Percentiles rank a stretch among this genome's conserved stretches.
Evolutionary conservation across 1,284 basidiomycete species (phyloP).

Genomic region (Apiotrichum laibachii): DNA sequence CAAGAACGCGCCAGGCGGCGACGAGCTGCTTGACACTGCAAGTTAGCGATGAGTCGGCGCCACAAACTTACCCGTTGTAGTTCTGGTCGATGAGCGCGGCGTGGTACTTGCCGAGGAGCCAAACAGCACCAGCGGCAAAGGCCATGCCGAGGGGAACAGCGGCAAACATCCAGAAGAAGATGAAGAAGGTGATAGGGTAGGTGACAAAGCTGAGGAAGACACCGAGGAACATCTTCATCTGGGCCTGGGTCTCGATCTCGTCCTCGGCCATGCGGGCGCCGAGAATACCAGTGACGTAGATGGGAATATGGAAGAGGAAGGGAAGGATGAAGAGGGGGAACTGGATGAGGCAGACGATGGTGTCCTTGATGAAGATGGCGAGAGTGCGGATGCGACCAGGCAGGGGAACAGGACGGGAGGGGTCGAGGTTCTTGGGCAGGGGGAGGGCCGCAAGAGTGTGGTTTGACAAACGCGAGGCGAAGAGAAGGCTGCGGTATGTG

Average conservation of each 20-base stretch:
- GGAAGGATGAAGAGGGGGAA: conserved; percentile 86
- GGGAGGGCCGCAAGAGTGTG: conserved; percentile 69
- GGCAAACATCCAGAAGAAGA: conserved; percentile 73
- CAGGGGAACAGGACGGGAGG: conserved; percentile 64
- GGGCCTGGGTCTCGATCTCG: conserved; percentile 81
- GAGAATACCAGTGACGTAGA: conserved; percentile 72
- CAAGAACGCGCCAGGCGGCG: conserved; percentile 82
- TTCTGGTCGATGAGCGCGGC: conserved; percentile 57
- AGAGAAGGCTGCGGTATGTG: conserved; percentile 81
- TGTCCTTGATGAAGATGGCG: conserved; percentile 71
- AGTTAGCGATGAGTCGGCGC: background rate
- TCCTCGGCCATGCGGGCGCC: conserved; percentile 73
- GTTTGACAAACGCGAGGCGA: conserved; percentile 76
- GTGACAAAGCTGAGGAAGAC: conserved; percentile 69
- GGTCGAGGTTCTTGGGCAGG: conserved; percentile 70
- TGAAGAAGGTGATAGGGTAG: conserved; percentile 77
- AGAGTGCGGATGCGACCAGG: conserved; percentile 78
- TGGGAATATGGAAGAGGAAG: conserved; percentile 73
- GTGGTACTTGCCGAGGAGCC: conserved; percentile 76
- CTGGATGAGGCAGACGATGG: conserved; percentile 64
- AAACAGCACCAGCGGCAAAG: conserved; percentile 58
- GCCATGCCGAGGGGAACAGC: conserved; percentile 61
- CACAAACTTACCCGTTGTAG: conserved; percentile 66
- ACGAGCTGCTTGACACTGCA: conserved; percentile 65
- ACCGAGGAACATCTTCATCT: conserved; percentile 85